These are phyloP conservation scores for Serendipita sp. DNA, from an alignment of 768 basidiomycete genomes.

Conservation along the genomic window DNA sequence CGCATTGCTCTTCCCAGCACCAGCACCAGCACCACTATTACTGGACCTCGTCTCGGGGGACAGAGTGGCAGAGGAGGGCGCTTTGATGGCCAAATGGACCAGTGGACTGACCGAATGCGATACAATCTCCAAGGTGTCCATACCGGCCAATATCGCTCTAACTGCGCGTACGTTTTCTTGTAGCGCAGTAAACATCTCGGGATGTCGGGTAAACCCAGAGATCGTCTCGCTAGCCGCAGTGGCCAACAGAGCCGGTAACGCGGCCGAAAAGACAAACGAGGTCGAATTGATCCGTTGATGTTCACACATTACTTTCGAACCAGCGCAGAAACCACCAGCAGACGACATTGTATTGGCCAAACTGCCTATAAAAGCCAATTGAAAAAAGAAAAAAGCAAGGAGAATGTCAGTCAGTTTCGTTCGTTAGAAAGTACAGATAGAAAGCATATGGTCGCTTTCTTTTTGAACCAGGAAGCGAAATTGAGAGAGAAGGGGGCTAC, in stretches of 20 bases:
- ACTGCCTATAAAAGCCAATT: conserved; percentile 33
- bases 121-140: conserved; percentile 68
- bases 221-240: conserved; percentile 80
- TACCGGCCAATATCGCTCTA: conserved; percentile 62
- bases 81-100: conserved; percentile 62
- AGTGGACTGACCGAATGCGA: conserved; percentile 76
- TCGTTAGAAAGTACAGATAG: too few species aligned
- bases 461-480: not conserved
- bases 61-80: conserved; percentile 8
- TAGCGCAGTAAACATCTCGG: conserved; percentile 56
- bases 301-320: conserved; percentile 60
- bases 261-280: conserved; percentile 90
- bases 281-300: conserved; percentile 97
- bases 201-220: conserved; percentile 56
- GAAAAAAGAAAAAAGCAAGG: too few species aligned
- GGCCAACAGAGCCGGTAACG: conserved; percentile 78
- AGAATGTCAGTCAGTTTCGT: too few species aligned
- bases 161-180: conserved; percentile 69
- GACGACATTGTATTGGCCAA: conserved; percentile 70
- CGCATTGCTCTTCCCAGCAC: conserved; percentile 10
- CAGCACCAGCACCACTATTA: not conserved
- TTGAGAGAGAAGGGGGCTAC: conserved; percentile 10
- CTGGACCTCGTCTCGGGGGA: not conserved
- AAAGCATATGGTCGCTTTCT: too few species aligned
- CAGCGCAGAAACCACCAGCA: conserved; percentile 90